Conservation (phyloP, 2,329 filamentous ascomycete genomes). For the Cercospora sp. region DNA sequence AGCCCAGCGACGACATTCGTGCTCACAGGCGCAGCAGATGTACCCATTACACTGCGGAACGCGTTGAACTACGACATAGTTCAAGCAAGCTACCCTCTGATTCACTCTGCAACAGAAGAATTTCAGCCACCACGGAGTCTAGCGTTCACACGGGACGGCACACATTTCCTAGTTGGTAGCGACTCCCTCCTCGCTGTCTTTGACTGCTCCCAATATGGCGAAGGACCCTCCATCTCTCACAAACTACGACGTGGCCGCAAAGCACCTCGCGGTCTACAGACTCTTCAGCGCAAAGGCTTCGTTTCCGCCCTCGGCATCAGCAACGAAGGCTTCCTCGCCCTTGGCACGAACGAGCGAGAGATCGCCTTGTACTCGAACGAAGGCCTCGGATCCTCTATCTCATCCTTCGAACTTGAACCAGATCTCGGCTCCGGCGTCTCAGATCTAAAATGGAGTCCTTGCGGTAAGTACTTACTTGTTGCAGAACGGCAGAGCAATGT, state of each 20-base stretch:
- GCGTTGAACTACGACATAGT: slow-evolving; percentile 49
- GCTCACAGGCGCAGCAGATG: slow-evolving; percentile 54
- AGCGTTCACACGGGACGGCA: slow-evolving; percentile 51
- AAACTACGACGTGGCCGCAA: slow-evolving; percentile 40
- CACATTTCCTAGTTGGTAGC: slow-evolving; percentile 59
- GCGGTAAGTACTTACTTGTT: slow-evolving; percentile 59
- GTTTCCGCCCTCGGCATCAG: slow-evolving; percentile 55
- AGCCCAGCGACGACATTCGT: slow-evolving; percentile 53
- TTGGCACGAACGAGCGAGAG: slow-evolving; percentile 58
- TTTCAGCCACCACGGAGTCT: slow-evolving; percentile 58
- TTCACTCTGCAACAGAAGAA: slow-evolving; percentile 57
- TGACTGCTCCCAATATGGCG: slow-evolving; percentile 52
- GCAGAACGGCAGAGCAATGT: slow-evolving; percentile 58
- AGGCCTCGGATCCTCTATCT: slow-evolving; percentile 51
- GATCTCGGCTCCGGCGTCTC: slow-evolving; percentile 55
- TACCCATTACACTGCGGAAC: slow-evolving; percentile 59
- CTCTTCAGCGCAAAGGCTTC: slow-evolving; percentile 57
- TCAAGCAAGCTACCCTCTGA: slow-evolving; percentile 56
- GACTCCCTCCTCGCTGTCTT: slow-evolving; percentile 57
- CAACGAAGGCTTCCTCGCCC: slow-evolving; percentile 54
- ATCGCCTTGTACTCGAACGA: slow-evolving; percentile 57
- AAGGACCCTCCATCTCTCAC: slow-evolving; percentile 49
- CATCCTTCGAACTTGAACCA: slow-evolving; percentile 45
- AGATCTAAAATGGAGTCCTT: slow-evolving; percentile 58
- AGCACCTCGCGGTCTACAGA: slow-evolving; percentile 39